Percentiles rank a stretch among this genome's conserved stretches.
Evolutionary conservation across 2,329 filamentous ascomycete species (phyloP).

Genomic region (Epichloe hybrida): DNA sequence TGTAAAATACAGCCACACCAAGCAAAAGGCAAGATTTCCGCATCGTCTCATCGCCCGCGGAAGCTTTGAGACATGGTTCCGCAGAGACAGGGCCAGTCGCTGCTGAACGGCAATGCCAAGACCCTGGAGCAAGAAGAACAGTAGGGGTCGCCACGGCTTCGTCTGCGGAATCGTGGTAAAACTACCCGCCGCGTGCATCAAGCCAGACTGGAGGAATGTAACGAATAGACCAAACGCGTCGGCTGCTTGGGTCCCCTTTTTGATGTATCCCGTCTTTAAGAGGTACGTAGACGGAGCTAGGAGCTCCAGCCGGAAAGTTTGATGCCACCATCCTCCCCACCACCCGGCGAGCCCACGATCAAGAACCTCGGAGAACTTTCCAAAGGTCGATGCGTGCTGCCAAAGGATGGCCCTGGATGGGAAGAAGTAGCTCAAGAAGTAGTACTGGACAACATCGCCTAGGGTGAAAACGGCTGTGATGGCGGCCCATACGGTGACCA

Average conservation of each 20-base stretch:
- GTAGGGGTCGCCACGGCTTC: conserved; percentile 36
- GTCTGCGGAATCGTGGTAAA: conserved; percentile 45
- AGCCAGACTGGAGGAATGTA: conserved; percentile 49
- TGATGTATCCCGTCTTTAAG: conserved; percentile 24
- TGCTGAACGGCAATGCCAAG: conserved; percentile 51
- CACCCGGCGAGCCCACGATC: conserved; percentile 63
- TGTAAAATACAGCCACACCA: conserved; percentile 56
- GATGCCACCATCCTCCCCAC: conserved; percentile 87
- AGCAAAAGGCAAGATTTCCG: conserved; percentile 48
- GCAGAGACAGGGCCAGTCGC: conserved; percentile 20
- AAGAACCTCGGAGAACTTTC: conserved; percentile 39
- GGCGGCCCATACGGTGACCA: conserved; percentile 43
- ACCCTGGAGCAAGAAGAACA: conserved; percentile 62
- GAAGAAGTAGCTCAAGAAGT: conserved; percentile 35
- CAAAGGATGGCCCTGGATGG: conserved; percentile 37
- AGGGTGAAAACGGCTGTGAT: conserved; percentile 48
- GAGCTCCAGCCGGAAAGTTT: conserved; percentile 69
- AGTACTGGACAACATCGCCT: conserved; percentile 42
- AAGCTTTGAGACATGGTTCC: conserved; percentile 18
- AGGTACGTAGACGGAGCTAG: conserved; percentile 42
- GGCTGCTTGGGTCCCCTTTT: conserved; percentile 14
- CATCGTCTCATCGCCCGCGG: conserved; percentile 33
- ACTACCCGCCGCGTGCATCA: conserved; percentile 60
- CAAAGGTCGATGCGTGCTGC: conserved; percentile 42
- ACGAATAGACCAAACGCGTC: conserved; percentile 18